Percentiles rank a stretch among this genome's conserved stretches.
Evolutionary conservation across 805 yeast genomes (phyloP).

Genomic region (Wickerhamiella cacticola): DNA sequence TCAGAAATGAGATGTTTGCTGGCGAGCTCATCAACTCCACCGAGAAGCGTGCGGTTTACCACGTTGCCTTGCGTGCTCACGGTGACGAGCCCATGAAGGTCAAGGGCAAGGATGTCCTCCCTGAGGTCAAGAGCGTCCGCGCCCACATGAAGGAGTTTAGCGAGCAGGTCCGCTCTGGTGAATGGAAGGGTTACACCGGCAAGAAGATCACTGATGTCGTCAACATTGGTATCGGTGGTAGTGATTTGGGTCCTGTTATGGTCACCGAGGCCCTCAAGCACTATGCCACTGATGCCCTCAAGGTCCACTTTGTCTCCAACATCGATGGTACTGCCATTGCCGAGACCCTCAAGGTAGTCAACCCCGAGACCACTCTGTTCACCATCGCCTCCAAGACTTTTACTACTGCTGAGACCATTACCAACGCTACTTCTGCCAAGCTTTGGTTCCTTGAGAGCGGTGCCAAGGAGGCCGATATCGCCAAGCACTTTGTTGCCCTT

Average conservation of each 20-base stretch:
- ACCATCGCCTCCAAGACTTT: conserved; percentile 93
- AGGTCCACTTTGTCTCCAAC: conserved; percentile 90
- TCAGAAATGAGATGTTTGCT: conserved; percentile 82
- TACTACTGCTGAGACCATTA: conserved; percentile 96
- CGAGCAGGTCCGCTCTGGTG: conserved; percentile 78
- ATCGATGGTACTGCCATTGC: conserved; percentile 97
- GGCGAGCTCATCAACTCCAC: conserved; percentile 94
- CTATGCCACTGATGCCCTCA: conserved; percentile 51
- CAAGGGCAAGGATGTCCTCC: conserved; percentile 80
- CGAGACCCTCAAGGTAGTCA: conserved; percentile 64
- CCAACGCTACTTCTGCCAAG: conserved; percentile 94
- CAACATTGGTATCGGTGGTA: conserved; percentile 98
- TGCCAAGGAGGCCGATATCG: conserved; percentile 57
- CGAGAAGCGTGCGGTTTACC: conserved; percentile 88
- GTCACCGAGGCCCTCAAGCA: conserved; percentile 96
- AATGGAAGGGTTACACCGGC: conserved; percentile 96
- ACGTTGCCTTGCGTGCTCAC: conserved; percentile 92
- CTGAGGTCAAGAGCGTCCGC: conserved; percentile 83
- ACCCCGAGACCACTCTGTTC: conserved; percentile 80
- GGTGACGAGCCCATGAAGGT: conserved; percentile 72
- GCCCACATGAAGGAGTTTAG: conserved; percentile 96
- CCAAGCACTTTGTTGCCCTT: conserved; percentile 95
- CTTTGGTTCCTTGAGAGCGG: conserved; percentile 77
- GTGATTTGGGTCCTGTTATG: conserved; percentile 98
- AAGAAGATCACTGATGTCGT: conserved; percentile 86